Evolutionary conservation across 176 grass and related monocot species (phyloP).

Genomic region (Triticum dicoccoides): DNA sequence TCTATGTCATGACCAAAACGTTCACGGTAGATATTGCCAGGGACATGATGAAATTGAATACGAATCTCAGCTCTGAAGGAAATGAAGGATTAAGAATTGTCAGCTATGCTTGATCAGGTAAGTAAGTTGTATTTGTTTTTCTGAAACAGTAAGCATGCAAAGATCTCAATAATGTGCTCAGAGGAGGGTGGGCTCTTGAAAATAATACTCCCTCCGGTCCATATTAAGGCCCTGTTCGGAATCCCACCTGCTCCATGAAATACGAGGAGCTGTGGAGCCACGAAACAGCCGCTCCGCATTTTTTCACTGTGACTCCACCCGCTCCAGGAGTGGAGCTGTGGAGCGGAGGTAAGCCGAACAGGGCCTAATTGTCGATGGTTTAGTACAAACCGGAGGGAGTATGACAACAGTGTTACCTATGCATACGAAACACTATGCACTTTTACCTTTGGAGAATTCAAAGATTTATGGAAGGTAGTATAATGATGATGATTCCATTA

Average conservation of each 20-base stretch:
- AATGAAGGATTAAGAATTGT: not conserved
- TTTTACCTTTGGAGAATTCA: constrained; percentile 1
- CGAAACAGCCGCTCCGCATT: too few relatives aligned
- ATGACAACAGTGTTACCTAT: not conserved
- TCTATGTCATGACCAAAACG: constrained; percentile 76
- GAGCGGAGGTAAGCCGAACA: too few relatives aligned
- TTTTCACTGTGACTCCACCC: too few relatives aligned
- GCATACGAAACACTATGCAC: not conserved
- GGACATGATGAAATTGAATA: constrained; percentile 96
- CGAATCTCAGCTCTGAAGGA: constrained; percentile 86
- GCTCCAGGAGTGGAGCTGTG: too few relatives aligned
- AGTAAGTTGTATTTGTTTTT: not conserved
- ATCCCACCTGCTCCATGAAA: too few relatives aligned
- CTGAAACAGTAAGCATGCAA: not conserved
- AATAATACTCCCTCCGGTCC: not conserved
- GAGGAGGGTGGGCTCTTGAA: not conserved
- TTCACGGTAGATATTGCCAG: constrained; percentile 87
- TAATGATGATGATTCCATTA: not conserved
- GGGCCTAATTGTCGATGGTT: too few relatives aligned
- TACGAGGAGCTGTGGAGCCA: too few relatives aligned
- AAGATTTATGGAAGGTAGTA: not conserved
- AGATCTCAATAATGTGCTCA: not conserved
- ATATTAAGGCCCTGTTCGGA: too few relatives aligned
- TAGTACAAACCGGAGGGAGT: not conserved
- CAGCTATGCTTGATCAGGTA: constrained; percentile 14